Conservation (phyloP, 2,329 filamentous ascomycete species). For the Penicillium sumatraense region DNA sequence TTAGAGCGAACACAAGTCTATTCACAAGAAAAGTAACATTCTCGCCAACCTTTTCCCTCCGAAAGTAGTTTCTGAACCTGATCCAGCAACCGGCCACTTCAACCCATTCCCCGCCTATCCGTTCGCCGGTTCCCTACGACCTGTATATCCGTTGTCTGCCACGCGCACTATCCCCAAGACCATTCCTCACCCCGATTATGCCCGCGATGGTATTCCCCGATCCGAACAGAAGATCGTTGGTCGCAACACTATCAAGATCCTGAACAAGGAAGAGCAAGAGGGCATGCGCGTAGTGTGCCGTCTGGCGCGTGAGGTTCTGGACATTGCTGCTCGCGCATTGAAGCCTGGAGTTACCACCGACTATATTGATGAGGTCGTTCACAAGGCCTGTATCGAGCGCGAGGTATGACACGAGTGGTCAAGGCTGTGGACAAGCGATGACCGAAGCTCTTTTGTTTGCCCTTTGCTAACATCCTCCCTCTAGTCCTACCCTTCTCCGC, state of each 20-base stretch:
- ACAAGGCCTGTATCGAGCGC: conserved; percentile 91
- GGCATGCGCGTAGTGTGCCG: conserved; percentile 92
- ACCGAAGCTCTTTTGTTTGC: no score
- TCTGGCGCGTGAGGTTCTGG: conserved; percentile 85
- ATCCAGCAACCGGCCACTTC: conserved; percentile 85
- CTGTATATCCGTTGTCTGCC: conserved; percentile 82
- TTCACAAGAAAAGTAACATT: conserved; percentile 80
- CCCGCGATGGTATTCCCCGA: conserved; percentile 75
- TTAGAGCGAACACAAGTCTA: conserved; percentile 78
- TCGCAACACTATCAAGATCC: conserved; percentile 79
- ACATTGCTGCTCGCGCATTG: conserved; percentile 81
- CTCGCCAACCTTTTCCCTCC: conserved; percentile 76
- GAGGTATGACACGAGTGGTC: conserved; percentile 65
- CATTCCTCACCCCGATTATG: conserved; percentile 87
- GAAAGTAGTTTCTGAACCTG: conserved; percentile 85
- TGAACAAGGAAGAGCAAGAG: conserved; percentile 79
- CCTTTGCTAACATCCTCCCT: conserved; percentile 16
- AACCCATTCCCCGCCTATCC: conserved; percentile 90
- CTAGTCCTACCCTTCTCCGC: conserved; percentile 89
- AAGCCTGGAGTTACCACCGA: conserved; percentile 96
- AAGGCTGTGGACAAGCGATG: neutral
- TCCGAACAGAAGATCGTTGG: conserved; percentile 68
- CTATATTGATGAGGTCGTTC: conserved; percentile 90
- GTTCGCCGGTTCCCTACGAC: conserved; percentile 80
- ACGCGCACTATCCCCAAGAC: conserved; percentile 74